A percentile compares a stretch with the other conserved stretches of the same genome.
Evolutionary conservation across 2,329 filamentous ascomycete species (phyloP).

Genomic region (Colletotrichum neosansevieriae): DNA sequence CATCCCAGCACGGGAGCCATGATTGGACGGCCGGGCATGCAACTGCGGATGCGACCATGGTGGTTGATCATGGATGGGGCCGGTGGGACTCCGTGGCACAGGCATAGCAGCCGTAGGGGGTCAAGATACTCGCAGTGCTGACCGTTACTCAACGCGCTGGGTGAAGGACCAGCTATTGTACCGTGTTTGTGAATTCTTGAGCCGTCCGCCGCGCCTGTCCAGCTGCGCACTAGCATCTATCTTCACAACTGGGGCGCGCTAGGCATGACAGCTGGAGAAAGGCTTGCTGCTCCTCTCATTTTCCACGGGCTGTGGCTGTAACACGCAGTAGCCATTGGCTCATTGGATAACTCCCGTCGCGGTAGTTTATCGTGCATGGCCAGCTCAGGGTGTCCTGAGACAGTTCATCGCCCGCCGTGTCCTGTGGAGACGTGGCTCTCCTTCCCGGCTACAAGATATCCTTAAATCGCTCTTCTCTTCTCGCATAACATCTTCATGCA

Average conservation of each 20-base stretch:
- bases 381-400: conserved; percentile 36
- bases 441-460: conserved; percentile 15
- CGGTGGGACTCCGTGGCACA: conserved; percentile 16
- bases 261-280: conserved; percentile 16
- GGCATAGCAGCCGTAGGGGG: conserved; percentile 15
- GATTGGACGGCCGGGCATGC: conserved; percentile 18
- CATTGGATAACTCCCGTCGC: conserved; percentile 13
- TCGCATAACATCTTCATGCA: neutral
- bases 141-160: neutral
- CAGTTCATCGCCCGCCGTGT: conserved; percentile 27
- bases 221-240: neutral
- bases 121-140: conserved; percentile 2
- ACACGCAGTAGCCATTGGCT: conserved; percentile 1
- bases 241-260: neutral
- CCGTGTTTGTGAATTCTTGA: neutral
- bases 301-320: conserved; percentile 25
- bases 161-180: neutral
- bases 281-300: conserved; percentile 4
- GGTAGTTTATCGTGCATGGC: conserved; percentile 27
- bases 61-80: conserved; percentile 24
- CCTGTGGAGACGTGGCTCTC: conserved; percentile 31
- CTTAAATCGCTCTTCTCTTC: conserved; percentile 7
- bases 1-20: conserved; percentile 26
- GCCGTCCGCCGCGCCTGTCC: neutral
- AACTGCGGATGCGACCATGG: conserved; percentile 8